Evolutionary conservation across 495 filamentous ascomycete species (phyloP).

Genomic region (Jackrogersella minutella): DNA sequence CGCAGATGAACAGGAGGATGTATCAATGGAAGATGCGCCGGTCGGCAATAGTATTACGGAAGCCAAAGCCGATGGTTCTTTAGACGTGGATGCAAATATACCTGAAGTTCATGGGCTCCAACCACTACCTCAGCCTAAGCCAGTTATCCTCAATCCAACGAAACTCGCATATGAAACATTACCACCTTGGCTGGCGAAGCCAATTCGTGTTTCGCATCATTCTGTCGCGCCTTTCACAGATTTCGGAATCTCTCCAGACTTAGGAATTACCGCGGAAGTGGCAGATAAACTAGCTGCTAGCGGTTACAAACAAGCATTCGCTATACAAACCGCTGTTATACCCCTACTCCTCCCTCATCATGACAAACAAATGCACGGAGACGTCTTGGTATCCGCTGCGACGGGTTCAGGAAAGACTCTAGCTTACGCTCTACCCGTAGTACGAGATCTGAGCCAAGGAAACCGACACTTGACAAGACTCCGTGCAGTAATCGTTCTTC

Average conservation of each 20-base stretch:
- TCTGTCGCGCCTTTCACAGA: slow-evolving; percentile 67
- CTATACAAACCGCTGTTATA: slow-evolving; percentile 82
- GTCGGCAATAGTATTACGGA: slow-evolving; percentile 36
- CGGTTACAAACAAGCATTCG: slow-evolving; percentile 78
- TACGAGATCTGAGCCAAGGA: slow-evolving; percentile 71
- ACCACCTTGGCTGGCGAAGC: slow-evolving; percentile 78
- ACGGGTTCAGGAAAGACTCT: slow-evolving; percentile 96
- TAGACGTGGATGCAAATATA: slow-evolving; percentile 33
- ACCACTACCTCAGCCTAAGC: slow-evolving; percentile 79
- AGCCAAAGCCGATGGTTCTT: slow-evolving; percentile 38
- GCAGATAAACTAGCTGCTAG: slow-evolving; percentile 66
- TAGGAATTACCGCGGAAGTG: slow-evolving; percentile 54
- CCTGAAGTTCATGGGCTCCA: slow-evolving; percentile 71
- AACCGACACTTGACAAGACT: slow-evolving; percentile 63
- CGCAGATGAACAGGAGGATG: slow-evolving; percentile 40
- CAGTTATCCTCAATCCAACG: slow-evolving; percentile 60
- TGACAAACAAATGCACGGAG: slow-evolving; percentile 64
- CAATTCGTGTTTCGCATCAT: slow-evolving; percentile 67
- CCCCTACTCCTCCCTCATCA: slow-evolving; percentile 74
- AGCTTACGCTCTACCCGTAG: slow-evolving; percentile 85
- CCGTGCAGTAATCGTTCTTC: slow-evolving; percentile 81
- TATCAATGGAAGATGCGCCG: slow-evolving; percentile 41
- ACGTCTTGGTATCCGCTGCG: slow-evolving; percentile 85
- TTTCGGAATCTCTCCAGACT: slow-evolving; percentile 63
- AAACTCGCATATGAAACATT: slow-evolving; percentile 63